Evolutionary conservation across 495 filamentous ascomycete genomes (phyloP).

Genomic region (Penicillium cinerascens): DNA sequence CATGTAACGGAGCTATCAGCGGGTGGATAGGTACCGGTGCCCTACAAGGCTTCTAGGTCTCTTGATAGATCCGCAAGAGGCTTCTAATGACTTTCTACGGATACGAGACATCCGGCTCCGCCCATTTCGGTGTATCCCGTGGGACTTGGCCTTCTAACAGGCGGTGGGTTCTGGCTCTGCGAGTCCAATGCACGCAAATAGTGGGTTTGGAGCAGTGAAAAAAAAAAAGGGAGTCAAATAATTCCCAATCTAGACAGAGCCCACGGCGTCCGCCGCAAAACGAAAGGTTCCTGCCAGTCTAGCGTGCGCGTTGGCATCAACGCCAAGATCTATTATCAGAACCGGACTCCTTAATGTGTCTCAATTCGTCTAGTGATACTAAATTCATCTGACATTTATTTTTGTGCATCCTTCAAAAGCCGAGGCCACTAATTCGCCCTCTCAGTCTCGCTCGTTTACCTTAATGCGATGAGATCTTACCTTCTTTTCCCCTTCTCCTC

Average conservation of each 20-base stretch:
- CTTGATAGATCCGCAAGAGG: background rate
- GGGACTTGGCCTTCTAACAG: constrained; percentile 1
- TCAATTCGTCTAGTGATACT: constrained; percentile 3
- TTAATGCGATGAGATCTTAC: constrained; percentile 11
- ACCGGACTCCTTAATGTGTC: constrained; percentile 9
- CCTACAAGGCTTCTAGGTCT: background rate
- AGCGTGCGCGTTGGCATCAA: constrained; percentile 2
- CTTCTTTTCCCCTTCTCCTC: constrained; percentile 1
- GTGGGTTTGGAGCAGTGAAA: background rate
- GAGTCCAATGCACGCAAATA: background rate
- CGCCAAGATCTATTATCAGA: constrained; percentile 4
- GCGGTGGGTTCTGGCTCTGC: constrained; percentile 5
- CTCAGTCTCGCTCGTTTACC: background rate
- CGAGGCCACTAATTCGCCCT: constrained; percentile 5
- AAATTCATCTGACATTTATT: constrained; percentile 2
- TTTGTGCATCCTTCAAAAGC: constrained; percentile 1
- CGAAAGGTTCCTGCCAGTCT: background rate
- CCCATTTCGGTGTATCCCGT: background rate
- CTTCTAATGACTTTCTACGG: background rate
- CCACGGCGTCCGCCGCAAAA: background rate
- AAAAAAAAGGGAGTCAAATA: background rate
- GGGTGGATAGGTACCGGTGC: background rate
- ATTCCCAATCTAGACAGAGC: background rate
- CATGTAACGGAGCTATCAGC: background rate
- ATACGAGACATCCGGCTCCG: constrained; percentile 1